Evolutionary conservation across 192 early-diverging fungal genomes (phyloP), one percentile per base, ranked within the genome.

Genomic region (Coemansia aciculifera): DNA sequence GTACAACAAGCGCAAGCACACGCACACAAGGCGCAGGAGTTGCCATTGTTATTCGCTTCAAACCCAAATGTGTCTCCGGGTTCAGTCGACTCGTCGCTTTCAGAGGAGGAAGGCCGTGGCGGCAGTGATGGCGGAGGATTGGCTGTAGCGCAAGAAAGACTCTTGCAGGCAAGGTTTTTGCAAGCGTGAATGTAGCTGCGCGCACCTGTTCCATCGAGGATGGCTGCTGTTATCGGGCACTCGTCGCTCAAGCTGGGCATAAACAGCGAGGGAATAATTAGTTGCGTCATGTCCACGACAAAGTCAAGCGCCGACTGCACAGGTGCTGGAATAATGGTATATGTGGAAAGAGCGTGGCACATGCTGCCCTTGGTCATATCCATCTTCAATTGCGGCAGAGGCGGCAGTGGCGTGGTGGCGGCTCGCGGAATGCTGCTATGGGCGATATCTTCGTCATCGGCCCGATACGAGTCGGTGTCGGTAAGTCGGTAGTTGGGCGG

Each of bases 11-110:
- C n/a, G 60, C 78, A 75, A 32, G 40, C 10, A 43, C 78, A 81
- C 2, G 59, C 40, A 36, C 73, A 81, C 34, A 61, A n/a, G 54
- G 54, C 29, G 31, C 29, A 31, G 23, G 54, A 15, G 19, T 32
- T 40, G 17, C 1, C 31, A 57, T 32, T 32, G 29, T 57, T 34
- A n/a, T 43, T 12, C n/a, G 21, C 38, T n/a, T 72, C 73, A 36
- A 72, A 56, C 6, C 78, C 73, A 75, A 72, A 75, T 3, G 73
- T 71, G 27, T 81, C 70, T 12, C 69, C 78, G 21, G 78, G 78
- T 54, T 79, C 77, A 5, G 27, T n/a, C 39, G 66, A 59, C 2
- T 24, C 46, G 21, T 36, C n/a, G 48, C 59, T 52, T 5, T 44
- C 34, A n/a, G 46, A 27, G 9, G 59, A 62, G 4, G 31, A 57